These are phyloP conservation scores for Colletotrichum eleusines DNA, from an alignment of 2,329 filamentous ascomycete species.

Conservation along the genomic window DNA sequence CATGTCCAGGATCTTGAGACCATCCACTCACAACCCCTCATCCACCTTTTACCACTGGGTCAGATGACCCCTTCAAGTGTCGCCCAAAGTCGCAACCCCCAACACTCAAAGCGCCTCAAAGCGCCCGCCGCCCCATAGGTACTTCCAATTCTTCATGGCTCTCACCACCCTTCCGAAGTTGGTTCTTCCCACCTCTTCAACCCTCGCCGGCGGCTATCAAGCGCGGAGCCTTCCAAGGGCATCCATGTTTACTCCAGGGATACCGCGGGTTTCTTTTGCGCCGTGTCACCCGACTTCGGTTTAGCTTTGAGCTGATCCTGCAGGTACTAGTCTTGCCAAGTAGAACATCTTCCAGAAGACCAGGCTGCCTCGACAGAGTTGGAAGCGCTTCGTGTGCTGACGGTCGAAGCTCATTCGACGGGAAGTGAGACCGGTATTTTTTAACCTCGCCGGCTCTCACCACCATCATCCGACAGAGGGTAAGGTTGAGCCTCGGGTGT, in stretches of 20 bases:
- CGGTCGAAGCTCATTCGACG: slow-evolving; percentile 21
- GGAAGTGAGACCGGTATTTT: neutral
- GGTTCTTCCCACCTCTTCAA: slow-evolving; percentile 28
- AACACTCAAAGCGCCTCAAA: slow-evolving; percentile 26
- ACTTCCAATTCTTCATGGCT: slow-evolving; percentile 10
- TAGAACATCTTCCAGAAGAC: slow-evolving; percentile 6
- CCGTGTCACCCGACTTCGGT: slow-evolving; percentile 11
- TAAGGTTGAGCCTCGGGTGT: slow-evolving; percentile 13
- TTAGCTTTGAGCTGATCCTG: slow-evolving; percentile 10
- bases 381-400: slow-evolving; percentile 24
- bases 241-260: slow-evolving; percentile 13
- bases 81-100: slow-evolving; percentile 26
- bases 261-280: slow-evolving; percentile 12
- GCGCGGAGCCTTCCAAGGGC: slow-evolving; percentile 7
- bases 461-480: neutral
- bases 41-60: slow-evolving; percentile 7
- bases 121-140: slow-evolving; percentile 8
- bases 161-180: slow-evolving; percentile 24
- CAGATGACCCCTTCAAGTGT: slow-evolving; percentile 35
- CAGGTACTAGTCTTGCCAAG: slow-evolving; percentile 15
- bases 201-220: slow-evolving; percentile 31
- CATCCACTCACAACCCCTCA: slow-evolving; percentile 11
- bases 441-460: slow-evolving; percentile 22
- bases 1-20: neutral
- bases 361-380: slow-evolving; percentile 18